These are phyloP conservation scores for Hippophae rhamnoides DNA, from an alignment of 306 rosid genomes.

Conservation along the genomic window DNA sequence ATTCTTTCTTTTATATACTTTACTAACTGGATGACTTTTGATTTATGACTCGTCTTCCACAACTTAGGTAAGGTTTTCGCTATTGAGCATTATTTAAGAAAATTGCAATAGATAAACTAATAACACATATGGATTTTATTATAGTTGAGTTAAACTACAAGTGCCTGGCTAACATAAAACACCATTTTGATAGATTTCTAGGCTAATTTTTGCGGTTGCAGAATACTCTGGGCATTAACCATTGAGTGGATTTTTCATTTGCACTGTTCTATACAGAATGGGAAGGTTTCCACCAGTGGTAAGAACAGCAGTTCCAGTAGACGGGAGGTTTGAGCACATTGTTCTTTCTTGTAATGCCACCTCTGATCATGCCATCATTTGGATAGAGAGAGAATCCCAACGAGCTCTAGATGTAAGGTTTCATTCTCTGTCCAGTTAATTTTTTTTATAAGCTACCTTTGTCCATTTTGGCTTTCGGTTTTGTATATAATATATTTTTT, in stretches of 20 bases:
- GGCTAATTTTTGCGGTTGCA: too few species aligned
- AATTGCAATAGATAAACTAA: not conserved
- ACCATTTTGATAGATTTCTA: too few species aligned
- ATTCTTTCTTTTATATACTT: constrained; percentile 4
- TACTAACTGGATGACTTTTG: not conserved
- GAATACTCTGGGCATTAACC: not conserved
- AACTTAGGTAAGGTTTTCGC: not conserved
- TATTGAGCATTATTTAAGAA: not conserved
- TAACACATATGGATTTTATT: not conserved
- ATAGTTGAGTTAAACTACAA: not conserved
- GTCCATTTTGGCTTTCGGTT: not conserved
- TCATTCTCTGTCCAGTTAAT: not conserved
- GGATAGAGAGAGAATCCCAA: constrained; percentile 88
- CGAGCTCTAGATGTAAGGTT: constrained; percentile 69
- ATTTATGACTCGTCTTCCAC: not conserved
- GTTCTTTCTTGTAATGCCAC: constrained; percentile 92
- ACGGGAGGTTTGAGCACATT: constrained; percentile 88
- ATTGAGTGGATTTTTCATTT: constrained; percentile 9
- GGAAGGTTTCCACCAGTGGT: constrained; percentile 88
- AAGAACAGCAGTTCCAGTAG: constrained; percentile 87
- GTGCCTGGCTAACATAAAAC: not conserved
- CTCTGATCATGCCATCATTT: constrained; percentile 84
- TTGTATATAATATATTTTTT: too few species aligned
- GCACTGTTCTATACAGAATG: constrained; percentile 34
- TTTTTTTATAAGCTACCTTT: not conserved